Base-by-base conservation (phyloP, 345 rosid species). In the Bruguiera gymnorhiza region DNA sequence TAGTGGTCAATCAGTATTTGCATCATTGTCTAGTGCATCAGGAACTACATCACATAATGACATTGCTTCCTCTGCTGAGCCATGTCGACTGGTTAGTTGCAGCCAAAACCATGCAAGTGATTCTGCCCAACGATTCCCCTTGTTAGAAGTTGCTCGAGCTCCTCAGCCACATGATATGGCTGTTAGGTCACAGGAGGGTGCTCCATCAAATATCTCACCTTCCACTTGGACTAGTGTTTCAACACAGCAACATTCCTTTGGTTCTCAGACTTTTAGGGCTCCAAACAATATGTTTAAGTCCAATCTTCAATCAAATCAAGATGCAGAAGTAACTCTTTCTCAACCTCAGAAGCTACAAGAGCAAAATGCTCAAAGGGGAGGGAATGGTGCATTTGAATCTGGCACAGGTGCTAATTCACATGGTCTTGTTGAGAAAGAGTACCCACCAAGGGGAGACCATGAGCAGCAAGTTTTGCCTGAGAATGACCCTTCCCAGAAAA, bases 41-140 rank as follows among this genome's bases (percentile, higher is more conserved):
- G 71, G 77, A 65, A 70, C 61, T 37, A 37, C 76, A 65, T 50
- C 69, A 34, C 70, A 62, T 67, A 39, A n/a, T 67, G 81, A 68
- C 58, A 54, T 62, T 73, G 39, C 76, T 65, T 75, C 85, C 29
- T 73, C 85, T 70, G 75, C 75, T 36, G 83, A 77, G 56, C 69
- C 77, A 66, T 72, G 81, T 46, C 73, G 56, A 67, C 76, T 59
- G 18, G 74, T 73, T 74, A 30, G 55, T 32, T 66, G 69, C 60
- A 62, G 55, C 75, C 83, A 73, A 73, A 81, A 75, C 60, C 62
- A 54, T 37, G 76, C 69, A 70, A 79, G 67, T 68, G 72, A 67
- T 76, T 65, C 81, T 65, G 73, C 76, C 46, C 90, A 73, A 63
- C 85, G 81, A 39, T 89, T 83, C 68, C 76, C 83, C 6, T 78